These are phyloP conservation scores for Myxozyma neotropica DNA, from an alignment of 805 yeast genomes.

Conservation along the genomic window DNA sequence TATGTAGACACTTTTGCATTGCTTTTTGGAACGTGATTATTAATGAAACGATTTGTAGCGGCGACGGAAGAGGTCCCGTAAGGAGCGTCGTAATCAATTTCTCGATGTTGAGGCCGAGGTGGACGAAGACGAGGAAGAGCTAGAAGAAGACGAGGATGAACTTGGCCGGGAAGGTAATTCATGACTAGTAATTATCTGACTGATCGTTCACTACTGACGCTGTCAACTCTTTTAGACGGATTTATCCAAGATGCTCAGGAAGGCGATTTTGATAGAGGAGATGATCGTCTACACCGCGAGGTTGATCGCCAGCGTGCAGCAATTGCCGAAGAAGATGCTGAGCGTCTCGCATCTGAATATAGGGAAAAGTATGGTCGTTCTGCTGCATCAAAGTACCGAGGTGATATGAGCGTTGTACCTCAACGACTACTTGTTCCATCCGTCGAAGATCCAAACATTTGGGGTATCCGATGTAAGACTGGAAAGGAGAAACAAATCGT, in stretches of 20 bases:
- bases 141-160: conserved; percentile 95
- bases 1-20: conserved; percentile 38
- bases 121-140: conserved; percentile 94
- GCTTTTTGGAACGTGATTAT: conserved; percentile 45
- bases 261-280: conserved; percentile 51
- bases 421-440: conserved; percentile 93
- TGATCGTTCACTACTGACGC: neutral
- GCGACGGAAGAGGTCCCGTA: conserved; percentile 45
- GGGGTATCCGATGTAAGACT: conserved; percentile 92
- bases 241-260: conserved; percentile 59
- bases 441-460: conserved; percentile 92
- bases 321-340: conserved; percentile 92
- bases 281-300: conserved; percentile 87
- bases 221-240: conserved; percentile 48
- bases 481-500: conserved; percentile 93
- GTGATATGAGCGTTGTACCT: conserved; percentile 83
- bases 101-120: conserved; percentile 99
- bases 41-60: conserved; percentile 11
- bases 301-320: conserved; percentile 85
- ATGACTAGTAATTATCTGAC: conserved; percentile 54
- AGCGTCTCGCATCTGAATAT: conserved; percentile 85
- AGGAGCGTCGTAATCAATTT: conserved; percentile 71
- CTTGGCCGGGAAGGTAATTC: conserved; percentile 66
- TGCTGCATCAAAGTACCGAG: conserved; percentile 77
- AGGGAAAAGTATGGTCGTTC: conserved; percentile 90